Evolutionary conservation across 116 monocot species (phyloP).

Genomic region (Papilionanthe hybrid): DNA sequence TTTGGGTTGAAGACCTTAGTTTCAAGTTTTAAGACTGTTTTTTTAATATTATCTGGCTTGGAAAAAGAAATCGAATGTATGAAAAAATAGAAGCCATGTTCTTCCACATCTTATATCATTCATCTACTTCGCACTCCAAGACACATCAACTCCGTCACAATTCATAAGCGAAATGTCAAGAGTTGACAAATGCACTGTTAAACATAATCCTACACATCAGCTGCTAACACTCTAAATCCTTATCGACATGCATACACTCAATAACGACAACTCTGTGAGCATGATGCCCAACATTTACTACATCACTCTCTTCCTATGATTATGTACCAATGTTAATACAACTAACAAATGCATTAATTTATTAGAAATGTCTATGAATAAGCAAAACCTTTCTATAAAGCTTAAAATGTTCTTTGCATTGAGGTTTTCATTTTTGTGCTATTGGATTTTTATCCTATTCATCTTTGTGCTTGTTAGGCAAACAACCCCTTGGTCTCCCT

Average conservation of each 20-base stretch:
- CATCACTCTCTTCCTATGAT: conserved; percentile 28
- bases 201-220: conserved; percentile 66
- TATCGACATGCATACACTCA: conserved; percentile 46
- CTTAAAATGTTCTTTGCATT: conserved; percentile 30
- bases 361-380: background rate
- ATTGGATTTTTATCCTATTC: too few relatives aligned
- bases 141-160: conserved; percentile 48
- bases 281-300: conserved; percentile 26
- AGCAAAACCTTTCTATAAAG: conserved; percentile 39
- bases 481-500: too few relatives aligned
- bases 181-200: conserved; percentile 59
- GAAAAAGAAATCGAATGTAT: too few relatives aligned
- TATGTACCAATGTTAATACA: background rate
- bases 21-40: too few relatives aligned
- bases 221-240: conserved; percentile 41
- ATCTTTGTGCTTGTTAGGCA: too few relatives aligned
- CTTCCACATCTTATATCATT: too few relatives aligned
- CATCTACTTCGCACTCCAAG: conserved; percentile 51
- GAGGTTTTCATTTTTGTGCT: too few relatives aligned
- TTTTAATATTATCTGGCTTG: too few relatives aligned
- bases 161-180: conserved; percentile 31
- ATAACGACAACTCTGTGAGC: conserved; percentile 61
- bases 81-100: too few relatives aligned
- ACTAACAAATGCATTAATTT: background rate
- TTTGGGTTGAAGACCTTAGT: too few relatives aligned